These are phyloP conservation scores for Begonia masoniana DNA, from an alignment of 306 rosid genomes.

Conservation along the genomic window DNA sequence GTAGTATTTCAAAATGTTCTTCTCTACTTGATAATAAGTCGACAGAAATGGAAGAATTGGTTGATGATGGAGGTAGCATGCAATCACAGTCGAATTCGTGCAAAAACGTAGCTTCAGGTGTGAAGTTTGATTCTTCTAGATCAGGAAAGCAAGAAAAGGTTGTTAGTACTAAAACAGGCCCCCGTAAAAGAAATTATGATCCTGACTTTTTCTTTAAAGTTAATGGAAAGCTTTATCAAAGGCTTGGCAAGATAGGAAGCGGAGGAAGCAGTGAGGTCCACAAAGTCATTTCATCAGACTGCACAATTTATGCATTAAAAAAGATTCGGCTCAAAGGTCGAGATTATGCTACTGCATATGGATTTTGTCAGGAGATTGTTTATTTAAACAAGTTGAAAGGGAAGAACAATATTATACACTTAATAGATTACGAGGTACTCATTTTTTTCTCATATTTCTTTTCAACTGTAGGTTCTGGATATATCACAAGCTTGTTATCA, in stretches of 20 bases:
- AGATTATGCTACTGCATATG: slow-evolving; percentile 87
- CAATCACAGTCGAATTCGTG: slow-evolving; percentile 29
- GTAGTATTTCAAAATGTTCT: slow-evolving; percentile 14
- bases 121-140: slow-evolving; percentile 38
- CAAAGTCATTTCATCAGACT: slow-evolving; percentile 94
- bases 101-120: slow-evolving; percentile 28
- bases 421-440: slow-evolving; percentile 81
- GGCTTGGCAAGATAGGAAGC: slow-evolving; percentile 97
- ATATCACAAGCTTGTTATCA: too few relatives aligned
- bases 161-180: slow-evolving; percentile 38
- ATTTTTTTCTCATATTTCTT: slow-evolving; percentile 8
- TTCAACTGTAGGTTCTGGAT: background rate
- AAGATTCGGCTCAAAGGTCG: slow-evolving; percentile 90
- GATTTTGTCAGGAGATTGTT: slow-evolving; percentile 97
- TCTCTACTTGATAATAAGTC: slow-evolving; percentile 25
- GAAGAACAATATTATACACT: slow-evolving; percentile 77
- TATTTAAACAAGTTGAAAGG: slow-evolving; percentile 83
- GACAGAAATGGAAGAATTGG: slow-evolving; percentile 22
- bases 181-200: slow-evolving; percentile 67
- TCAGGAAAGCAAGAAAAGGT: slow-evolving; percentile 54
- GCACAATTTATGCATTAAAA: slow-evolving; percentile 81
- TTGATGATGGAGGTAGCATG: slow-evolving; percentile 21
- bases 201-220: slow-evolving; percentile 90
- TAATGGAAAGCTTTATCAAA: slow-evolving; percentile 90
- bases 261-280: slow-evolving; percentile 99